Evolutionary conservation across 2,329 filamentous ascomycete species (phyloP).

Genomic region (Endocalyx cinctus): DNA sequence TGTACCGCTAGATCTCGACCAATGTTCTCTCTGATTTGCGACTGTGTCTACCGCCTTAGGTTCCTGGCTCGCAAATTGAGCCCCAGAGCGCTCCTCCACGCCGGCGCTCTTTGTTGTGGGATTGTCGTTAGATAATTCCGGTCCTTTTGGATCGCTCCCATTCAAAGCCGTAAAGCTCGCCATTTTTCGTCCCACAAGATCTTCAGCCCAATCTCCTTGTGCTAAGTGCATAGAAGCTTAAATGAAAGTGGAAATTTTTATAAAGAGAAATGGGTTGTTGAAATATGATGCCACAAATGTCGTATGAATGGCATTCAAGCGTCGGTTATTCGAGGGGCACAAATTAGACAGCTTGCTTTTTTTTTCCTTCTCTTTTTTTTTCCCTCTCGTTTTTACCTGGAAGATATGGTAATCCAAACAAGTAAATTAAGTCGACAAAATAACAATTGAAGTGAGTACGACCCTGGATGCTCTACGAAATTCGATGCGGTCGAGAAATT

Average conservation of each 20-base stretch:
- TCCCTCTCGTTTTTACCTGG: too few species aligned
- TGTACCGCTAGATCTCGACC: constrained; percentile 35
- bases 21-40: constrained; percentile 33
- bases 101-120: constrained; percentile 18
- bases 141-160: constrained; percentile 23
- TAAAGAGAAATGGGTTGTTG: constrained; percentile 7
- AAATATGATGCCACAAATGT: too few species aligned
- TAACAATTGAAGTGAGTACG: too few species aligned
- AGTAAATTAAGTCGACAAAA: too few species aligned
- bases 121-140: constrained; percentile 18
- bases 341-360: too few species aligned
- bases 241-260: constrained; percentile 2
- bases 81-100: constrained; percentile 22
- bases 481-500: too few species aligned
- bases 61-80: constrained; percentile 19
- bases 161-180: constrained; percentile 30
- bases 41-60: constrained; percentile 19
- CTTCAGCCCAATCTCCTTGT: constrained; percentile 19
- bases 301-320: too few species aligned
- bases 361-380: too few species aligned
- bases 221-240: constrained; percentile 22
- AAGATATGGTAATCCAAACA: too few species aligned
- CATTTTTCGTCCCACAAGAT: constrained; percentile 25
- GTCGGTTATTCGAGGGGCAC: too few species aligned
- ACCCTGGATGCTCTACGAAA: too few species aligned